Conservation (phyloP, 371 early-diverging fungal species). For the Thermomucor indicae-seudaticae region DNA sequence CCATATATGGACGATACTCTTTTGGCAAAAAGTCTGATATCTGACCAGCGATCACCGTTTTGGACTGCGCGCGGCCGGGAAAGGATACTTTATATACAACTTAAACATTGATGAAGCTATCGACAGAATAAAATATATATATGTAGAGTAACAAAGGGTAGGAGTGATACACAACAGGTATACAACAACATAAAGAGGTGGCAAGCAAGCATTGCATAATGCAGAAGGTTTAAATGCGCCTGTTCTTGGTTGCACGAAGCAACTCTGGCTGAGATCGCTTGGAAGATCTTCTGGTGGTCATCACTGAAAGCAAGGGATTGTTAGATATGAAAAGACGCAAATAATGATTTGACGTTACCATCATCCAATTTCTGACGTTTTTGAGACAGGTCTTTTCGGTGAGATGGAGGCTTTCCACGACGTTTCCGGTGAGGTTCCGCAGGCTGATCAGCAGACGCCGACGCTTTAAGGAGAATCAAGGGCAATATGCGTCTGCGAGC, state of each 20-base stretch:
- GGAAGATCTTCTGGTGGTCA: neutral
- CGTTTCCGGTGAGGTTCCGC: conserved; percentile 10
- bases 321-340: neutral
- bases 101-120: too few species aligned
- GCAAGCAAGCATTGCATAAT: neutral
- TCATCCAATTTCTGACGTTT: too few species aligned
- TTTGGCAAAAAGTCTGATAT: too few species aligned
- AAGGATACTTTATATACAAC: too few species aligned
- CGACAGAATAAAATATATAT: too few species aligned
- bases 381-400: too few species aligned
- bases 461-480: conserved; percentile 13
- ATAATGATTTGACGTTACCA: too few species aligned
- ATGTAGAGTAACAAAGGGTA: too few species aligned
- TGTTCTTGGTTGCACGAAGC: conserved; percentile 2
- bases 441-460: conserved; percentile 4
- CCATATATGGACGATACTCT: too few species aligned
- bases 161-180: neutral
- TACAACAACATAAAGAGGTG: neutral
- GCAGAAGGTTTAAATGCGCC: conserved; percentile 2
- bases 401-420: conserved; percentile 13
- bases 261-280: conserved; percentile 1
- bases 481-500: conserved; percentile 59
- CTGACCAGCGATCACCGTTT: too few species aligned
- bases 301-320: neutral
- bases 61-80: too few species aligned